phyloP scores from a whole-genome alignment of 441 rosid genomes.

The Pelargonium australe region DNA sequence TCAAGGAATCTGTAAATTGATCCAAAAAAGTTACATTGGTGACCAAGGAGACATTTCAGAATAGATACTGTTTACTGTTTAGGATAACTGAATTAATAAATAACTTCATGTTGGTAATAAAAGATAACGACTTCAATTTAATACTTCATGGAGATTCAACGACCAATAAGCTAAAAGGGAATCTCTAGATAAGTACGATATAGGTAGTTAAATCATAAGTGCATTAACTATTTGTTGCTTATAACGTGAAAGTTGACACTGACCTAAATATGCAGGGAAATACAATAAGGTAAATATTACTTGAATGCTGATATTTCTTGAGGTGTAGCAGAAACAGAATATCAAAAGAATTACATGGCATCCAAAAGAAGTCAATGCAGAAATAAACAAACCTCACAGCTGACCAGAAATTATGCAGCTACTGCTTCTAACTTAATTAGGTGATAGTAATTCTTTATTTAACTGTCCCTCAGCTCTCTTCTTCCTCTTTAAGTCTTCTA shows the following conservation, averaged over 20 bases:
- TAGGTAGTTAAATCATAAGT: neutral
- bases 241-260: neutral
- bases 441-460: neutral
- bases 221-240: neutral
- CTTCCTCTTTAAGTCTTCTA: neutral
- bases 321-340: neutral
- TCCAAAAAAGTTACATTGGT: constrained; percentile 7
- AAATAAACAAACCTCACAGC: neutral
- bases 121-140: neutral
- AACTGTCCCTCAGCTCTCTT: neutral
- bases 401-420: neutral
- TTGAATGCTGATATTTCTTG: neutral
- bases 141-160: neutral
- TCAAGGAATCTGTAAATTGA: neutral
- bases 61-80: constrained; percentile 1
- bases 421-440: neutral
- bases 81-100: neutral
- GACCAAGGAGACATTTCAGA: constrained; percentile 26
- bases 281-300: too few species aligned
- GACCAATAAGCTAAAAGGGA: neutral
- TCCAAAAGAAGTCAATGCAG: neutral
- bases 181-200: constrained; percentile 2
- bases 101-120: constrained; percentile 11
- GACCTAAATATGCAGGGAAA: constrained; percentile 1
- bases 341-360: neutral